Evolutionary conservation across 306 rosid genomes (phyloP).

Genomic region (Abrus pulchellus): DNA sequence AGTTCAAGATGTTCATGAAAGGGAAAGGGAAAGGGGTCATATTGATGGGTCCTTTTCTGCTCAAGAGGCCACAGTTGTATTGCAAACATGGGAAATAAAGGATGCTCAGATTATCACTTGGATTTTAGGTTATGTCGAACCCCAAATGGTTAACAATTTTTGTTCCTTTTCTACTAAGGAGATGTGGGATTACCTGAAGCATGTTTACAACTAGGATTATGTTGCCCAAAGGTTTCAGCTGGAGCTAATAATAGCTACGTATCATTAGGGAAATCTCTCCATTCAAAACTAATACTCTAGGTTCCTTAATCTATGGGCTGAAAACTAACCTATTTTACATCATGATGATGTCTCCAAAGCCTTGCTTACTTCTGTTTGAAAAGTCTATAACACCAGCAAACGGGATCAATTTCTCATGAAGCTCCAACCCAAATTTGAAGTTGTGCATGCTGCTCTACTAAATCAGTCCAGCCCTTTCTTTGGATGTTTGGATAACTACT

Average conservation of each 20-base stretch:
- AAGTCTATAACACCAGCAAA: background rate
- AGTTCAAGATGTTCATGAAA: background rate
- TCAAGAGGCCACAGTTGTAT: no score
- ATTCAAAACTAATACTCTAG: background rate
- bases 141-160: no score
- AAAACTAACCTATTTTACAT: background rate
- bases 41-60: background rate
- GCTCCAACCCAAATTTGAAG: background rate
- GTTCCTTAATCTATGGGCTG: background rate
- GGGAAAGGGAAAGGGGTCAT: background rate
- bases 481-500: background rate
- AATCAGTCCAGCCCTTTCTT: background rate
- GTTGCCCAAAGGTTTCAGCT: background rate
- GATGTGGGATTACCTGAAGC: background rate
- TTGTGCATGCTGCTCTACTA: background rate
- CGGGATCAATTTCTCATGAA: background rate
- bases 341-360: background rate
- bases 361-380: background rate
- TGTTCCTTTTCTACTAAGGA: background rate
- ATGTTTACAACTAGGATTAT: background rate
- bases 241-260: background rate
- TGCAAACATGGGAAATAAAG: no score
- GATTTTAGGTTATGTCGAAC: no score
- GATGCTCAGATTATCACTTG: no score
- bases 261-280: background rate